These are phyloP conservation scores for Aspergillus texensis DNA, from an alignment of 2,329 filamentous ascomycete genomes.

Conservation along the genomic window DNA sequence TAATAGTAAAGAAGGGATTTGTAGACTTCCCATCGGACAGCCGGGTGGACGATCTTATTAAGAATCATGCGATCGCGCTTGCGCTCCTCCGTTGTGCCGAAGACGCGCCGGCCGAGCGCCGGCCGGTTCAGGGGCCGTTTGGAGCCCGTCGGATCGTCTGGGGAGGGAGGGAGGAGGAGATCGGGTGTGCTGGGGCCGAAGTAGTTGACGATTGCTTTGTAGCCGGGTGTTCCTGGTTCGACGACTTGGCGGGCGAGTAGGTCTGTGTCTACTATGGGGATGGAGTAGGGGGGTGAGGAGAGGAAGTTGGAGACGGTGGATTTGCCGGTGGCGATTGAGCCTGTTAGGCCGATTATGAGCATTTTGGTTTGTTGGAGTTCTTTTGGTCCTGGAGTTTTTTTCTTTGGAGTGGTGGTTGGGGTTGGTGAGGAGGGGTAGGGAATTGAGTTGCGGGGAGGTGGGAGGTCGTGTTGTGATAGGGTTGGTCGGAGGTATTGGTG, in stretches of 20 bases:
- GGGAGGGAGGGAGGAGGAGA: constrained; percentile 65
- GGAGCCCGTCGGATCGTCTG: constrained; percentile 39
- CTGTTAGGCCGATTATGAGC: constrained; percentile 94
- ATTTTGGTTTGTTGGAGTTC: constrained; percentile 52
- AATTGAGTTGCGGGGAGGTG: neutral
- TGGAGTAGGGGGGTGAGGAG: constrained; percentile 74
- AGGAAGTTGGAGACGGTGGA: constrained; percentile 90
- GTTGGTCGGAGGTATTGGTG: neutral
- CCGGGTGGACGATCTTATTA: constrained; percentile 91
- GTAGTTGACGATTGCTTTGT: constrained; percentile 77
- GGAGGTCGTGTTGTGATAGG: neutral
- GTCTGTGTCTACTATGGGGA: constrained; percentile 94
- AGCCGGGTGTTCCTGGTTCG: constrained; percentile 84
- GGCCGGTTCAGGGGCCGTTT: constrained; percentile 75
- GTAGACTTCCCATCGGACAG: constrained; percentile 82
- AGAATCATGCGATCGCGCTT: constrained; percentile 73
- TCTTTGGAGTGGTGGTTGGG: neutral
- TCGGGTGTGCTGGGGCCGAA: constrained; percentile 85
- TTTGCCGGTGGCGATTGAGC: constrained; percentile 97
- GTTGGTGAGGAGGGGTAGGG: neutral
- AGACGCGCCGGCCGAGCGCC: constrained; percentile 81
- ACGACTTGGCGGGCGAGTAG: constrained; percentile 90
- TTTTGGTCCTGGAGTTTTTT: neutral
- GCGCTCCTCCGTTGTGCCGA: constrained; percentile 73
- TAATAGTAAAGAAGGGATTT: constrained; percentile 73